A percentile compares a stretch with the other conserved stretches of the same genome.
These are phyloP conservation scores for Nidularia pulvinata DNA, from an alignment of 768 basidiomycete species.

Conservation along the genomic window DNA sequence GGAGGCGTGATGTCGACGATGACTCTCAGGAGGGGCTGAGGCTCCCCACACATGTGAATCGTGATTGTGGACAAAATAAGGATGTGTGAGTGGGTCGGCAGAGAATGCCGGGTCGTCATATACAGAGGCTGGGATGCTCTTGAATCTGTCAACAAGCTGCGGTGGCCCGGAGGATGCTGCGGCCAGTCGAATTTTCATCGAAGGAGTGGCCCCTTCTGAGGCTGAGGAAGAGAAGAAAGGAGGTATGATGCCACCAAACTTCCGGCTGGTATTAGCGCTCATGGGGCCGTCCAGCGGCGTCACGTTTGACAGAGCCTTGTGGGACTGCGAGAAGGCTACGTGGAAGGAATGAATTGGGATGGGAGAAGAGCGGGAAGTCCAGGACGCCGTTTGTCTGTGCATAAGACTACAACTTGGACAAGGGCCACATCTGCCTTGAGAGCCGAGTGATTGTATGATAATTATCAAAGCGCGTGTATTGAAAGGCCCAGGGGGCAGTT, in stretches of 20 bases:
- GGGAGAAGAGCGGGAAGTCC: no score
- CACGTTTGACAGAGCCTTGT: no score
- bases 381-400: no score
- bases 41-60: constrained; percentile 17
- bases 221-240: background rate
- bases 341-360: background rate
- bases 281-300: background rate
- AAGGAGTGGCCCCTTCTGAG: background rate
- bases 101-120: constrained; percentile 63
- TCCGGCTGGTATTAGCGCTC: background rate
- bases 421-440: no score
- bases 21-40: constrained; percentile 20
- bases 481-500: no score
- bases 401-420: no score
- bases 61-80: constrained; percentile 31
- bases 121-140: constrained; percentile 21
- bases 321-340: background rate
- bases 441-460: no score
- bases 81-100: constrained; percentile 50
- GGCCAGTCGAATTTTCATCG: constrained; percentile 4
- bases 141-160: constrained; percentile 6
- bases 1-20: constrained; percentile 4
- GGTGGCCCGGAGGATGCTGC: constrained; percentile 2
- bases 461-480: no score
- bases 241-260: background rate